Conservation (phyloP, 2,329 filamentous ascomycete species). For the Pseudogymnoascus sp. region DNA sequence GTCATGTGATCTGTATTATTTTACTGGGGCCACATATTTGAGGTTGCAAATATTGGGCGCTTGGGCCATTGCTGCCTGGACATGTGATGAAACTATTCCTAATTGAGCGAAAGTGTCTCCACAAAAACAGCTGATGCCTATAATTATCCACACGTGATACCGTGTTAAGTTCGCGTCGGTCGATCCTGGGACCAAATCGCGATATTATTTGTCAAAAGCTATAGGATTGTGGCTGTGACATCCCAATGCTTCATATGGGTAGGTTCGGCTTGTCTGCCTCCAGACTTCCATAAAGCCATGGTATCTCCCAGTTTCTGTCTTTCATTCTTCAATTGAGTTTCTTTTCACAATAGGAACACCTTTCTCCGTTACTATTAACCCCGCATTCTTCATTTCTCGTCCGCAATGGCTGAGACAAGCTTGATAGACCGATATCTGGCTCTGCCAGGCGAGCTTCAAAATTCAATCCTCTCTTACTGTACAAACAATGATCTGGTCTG, state of each 20-base stretch:
- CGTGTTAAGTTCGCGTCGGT: neutral
- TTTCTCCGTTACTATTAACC: neutral
- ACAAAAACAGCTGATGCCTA: slow-evolving; percentile 4
- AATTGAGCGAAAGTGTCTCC: neutral
- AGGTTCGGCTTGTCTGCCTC: neutral
- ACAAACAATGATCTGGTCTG: neutral
- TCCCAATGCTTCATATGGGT: neutral
- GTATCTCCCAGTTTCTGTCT: neutral
- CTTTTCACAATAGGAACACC: neutral
- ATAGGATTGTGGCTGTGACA: neutral
- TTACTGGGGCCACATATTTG: neutral
- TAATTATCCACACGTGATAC: neutral
- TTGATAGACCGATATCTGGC: slow-evolving; percentile 1
- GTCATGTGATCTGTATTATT: neutral
- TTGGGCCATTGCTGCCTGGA: neutral
- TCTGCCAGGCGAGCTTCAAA: slow-evolving; percentile 1
- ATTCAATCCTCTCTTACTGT: neutral
- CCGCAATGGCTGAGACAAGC: neutral
- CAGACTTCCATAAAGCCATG: neutral
- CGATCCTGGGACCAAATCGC: neutral
- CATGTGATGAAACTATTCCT: neutral
- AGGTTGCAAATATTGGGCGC: neutral
- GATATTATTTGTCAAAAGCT: neutral
- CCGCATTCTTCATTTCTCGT: neutral
- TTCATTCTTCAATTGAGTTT: neutral